Percentiles rank a stretch among this genome's conserved stretches.
phyloP scores from a whole-genome alignment of 331 rosid species.

The Phaseolus coccineus region DNA sequence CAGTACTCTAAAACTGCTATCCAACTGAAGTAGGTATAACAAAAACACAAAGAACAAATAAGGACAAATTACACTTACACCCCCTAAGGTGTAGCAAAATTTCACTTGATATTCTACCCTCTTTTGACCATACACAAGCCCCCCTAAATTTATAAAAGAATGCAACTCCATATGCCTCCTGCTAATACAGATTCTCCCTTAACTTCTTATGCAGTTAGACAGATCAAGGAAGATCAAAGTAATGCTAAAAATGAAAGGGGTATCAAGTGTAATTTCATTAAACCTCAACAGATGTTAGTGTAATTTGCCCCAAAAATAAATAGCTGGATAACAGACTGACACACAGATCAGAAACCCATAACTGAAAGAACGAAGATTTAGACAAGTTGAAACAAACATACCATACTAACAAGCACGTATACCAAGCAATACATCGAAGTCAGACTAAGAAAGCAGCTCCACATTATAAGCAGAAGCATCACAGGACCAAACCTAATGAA shows the following conservation, averaged over 20 bases:
- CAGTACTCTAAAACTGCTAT: constrained; percentile 31
- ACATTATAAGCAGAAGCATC: constrained; percentile 84
- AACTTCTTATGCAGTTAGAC: background rate
- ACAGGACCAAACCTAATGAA: constrained; percentile 73
- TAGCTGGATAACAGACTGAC: background rate
- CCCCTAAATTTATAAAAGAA: background rate
- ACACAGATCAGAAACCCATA: constrained; percentile 8
- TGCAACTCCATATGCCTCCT: background rate
- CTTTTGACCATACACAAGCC: background rate
- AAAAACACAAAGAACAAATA: constrained; percentile 26
- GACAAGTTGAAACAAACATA: constrained; percentile 47
- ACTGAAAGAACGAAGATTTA: constrained; percentile 22
- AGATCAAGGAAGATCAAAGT: background rate
- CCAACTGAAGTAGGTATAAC: constrained; percentile 7
- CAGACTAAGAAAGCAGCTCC: constrained; percentile 94
- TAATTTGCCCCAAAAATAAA: constrained; percentile 9
- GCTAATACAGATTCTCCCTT: background rate
- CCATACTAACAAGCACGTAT: constrained; percentile 92
- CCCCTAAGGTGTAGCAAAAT: background rate
- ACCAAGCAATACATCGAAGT: constrained; percentile 91
- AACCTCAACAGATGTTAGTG: background rate
- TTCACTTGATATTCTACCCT: background rate
- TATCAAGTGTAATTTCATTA: background rate
- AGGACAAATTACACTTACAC: background rate
- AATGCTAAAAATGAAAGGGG: background rate